These are phyloP conservation scores for Hygrophoropsis aurantiaca DNA, from an alignment of 768 basidiomycete genomes.

Conservation along the genomic window DNA sequence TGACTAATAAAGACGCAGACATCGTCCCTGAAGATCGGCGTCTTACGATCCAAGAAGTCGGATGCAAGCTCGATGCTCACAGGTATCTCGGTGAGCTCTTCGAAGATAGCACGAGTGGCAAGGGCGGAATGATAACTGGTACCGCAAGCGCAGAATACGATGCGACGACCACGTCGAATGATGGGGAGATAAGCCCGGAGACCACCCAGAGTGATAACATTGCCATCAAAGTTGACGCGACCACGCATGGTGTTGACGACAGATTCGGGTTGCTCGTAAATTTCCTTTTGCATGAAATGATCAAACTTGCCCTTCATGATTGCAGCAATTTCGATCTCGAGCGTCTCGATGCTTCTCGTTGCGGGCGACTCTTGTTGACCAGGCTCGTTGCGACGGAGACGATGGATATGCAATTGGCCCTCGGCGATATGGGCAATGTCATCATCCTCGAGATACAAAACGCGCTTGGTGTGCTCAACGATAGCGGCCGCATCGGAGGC, in stretches of 20 bases:
- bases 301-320: slow-evolving; percentile 99
- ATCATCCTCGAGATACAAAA: slow-evolving; percentile 97
- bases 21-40: slow-evolving; percentile 99
- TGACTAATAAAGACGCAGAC: slow-evolving; percentile 96
- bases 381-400: slow-evolving; percentile 86
- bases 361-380: slow-evolving; percentile 53
- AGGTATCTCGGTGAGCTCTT: slow-evolving; percentile 98
- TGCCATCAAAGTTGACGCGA: slow-evolving; percentile 95
- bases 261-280: slow-evolving; percentile 98
- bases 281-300: slow-evolving; percentile 99
- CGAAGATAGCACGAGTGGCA: slow-evolving; percentile 96
- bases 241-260: slow-evolving; percentile 99
- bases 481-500: slow-evolving; percentile 96
- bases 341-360: slow-evolving; percentile 94
- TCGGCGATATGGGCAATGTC: slow-evolving; percentile 98
- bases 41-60: slow-evolving; percentile 98
- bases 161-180: slow-evolving; percentile 90
- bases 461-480: slow-evolving; percentile 98
- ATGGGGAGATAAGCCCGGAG: slow-evolving; percentile 93
- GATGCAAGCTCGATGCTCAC: slow-evolving; percentile 96
- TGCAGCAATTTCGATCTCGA: slow-evolving; percentile 98
- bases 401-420: slow-evolving; percentile 98
- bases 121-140: slow-evolving; percentile 97
- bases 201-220: slow-evolving; percentile 91
- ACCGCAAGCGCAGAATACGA: slow-evolving; percentile 98